phyloP scores from a whole-genome alignment of 345 rosid genomes.

The Rhizophora mangle region DNA sequence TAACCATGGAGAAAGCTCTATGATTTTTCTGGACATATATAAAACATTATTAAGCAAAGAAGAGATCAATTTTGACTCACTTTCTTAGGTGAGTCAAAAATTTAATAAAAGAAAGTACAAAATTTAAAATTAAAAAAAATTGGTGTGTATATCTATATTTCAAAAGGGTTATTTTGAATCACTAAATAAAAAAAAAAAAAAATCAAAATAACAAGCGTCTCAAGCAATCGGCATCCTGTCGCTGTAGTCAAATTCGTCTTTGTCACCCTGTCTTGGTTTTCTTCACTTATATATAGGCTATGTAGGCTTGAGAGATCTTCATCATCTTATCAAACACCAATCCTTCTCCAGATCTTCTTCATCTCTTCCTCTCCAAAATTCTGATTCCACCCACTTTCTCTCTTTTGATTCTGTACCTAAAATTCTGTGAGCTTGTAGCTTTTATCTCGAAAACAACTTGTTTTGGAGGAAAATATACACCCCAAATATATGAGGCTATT shows the following conservation, averaged over 20 bases:
- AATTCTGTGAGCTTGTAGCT: not conserved
- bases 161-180: too few relatives aligned
- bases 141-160: too few relatives aligned
- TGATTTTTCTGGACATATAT: slow-evolving; percentile 1
- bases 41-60: not conserved
- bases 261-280: slow-evolving; percentile 7
- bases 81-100: too few relatives aligned
- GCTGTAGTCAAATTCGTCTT: slow-evolving; percentile 23
- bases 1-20: slow-evolving; percentile 34
- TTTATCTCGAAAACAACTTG: not conserved
- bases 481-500: slow-evolving; percentile 43
- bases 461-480: not conserved
- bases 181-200: too few relatives aligned
- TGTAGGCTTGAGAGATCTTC: slow-evolving; percentile 19
- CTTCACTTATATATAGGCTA: slow-evolving; percentile 14
- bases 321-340: slow-evolving; percentile 14
- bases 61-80: too few relatives aligned
- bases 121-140: too few relatives aligned
- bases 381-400: not conserved
- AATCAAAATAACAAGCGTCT: too few relatives aligned
- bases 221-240: slow-evolving; percentile 6
- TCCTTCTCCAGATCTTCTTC: not conserved
- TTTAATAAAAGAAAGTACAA: too few relatives aligned
- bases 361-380: not conserved
- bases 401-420: not conserved